phyloP scores from a whole-genome alignment of 306 rosid genomes.

The Sphenostylis stenocarpa region DNA sequence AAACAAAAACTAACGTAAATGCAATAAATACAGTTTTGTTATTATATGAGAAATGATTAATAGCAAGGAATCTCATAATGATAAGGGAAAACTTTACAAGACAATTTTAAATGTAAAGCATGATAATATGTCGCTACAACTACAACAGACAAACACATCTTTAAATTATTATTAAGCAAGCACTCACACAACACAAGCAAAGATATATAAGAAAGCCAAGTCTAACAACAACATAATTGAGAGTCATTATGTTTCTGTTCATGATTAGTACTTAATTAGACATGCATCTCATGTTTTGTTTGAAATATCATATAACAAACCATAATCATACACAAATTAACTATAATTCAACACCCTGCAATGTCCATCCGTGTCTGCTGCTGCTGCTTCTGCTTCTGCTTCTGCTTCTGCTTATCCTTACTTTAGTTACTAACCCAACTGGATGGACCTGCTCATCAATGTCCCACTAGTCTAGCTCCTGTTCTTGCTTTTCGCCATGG shows the following conservation, averaged over 20 bases:
- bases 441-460: constrained; percentile 48
- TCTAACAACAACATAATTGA: constrained; percentile 42
- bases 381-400: constrained; percentile 34
- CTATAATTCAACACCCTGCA: constrained; percentile 45
- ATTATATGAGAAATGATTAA: constrained; percentile 4
- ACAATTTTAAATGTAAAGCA: constrained; percentile 15
- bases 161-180: constrained; percentile 35
- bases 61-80: constrained; percentile 22
- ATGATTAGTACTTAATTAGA: constrained; percentile 32
- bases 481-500: constrained; percentile 84
- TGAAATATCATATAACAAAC: constrained; percentile 37
- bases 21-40: background rate
- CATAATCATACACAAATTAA: constrained; percentile 47
- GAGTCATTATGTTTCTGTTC: constrained; percentile 47
- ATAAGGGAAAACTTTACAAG: background rate
- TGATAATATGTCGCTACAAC: constrained; percentile 21
- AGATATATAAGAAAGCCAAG: constrained; percentile 34
- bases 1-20: background rate
- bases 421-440: constrained; percentile 16
- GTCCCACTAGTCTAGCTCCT: constrained; percentile 44
- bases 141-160: constrained; percentile 39
- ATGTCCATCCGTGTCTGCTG: constrained; percentile 43
- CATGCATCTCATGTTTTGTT: constrained; percentile 36
- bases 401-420: constrained; percentile 30
- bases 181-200: constrained; percentile 35